phyloP scores from a whole-genome alignment of 139 green algal genomes.

The Zygnema circumcarinatum region DNA sequence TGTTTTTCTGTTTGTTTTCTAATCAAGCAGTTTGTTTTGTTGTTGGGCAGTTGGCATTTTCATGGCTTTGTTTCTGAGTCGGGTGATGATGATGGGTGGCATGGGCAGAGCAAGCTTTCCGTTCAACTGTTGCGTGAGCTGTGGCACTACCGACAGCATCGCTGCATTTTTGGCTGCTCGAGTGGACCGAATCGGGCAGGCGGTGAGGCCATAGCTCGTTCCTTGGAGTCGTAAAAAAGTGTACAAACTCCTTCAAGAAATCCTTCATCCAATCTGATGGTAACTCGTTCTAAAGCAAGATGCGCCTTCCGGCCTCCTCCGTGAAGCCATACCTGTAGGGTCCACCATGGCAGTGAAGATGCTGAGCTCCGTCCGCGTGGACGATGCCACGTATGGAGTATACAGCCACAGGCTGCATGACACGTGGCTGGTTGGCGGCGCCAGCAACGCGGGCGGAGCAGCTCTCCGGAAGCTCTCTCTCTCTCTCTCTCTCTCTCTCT shows the following conservation, averaged over 20 bases:
- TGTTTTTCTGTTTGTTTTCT: too few relatives aligned
- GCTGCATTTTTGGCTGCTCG: constrained; percentile 91
- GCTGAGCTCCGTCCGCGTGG: constrained; percentile 78
- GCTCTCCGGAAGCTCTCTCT: constrained; percentile 85
- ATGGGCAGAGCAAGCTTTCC: constrained; percentile 55
- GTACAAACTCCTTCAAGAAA: too few relatives aligned
- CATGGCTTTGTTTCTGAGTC: too few relatives aligned
- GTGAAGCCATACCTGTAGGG: constrained; percentile 89
- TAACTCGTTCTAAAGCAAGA: too few relatives aligned
- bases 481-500: too few relatives aligned
- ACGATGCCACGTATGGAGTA: constrained; percentile 86
- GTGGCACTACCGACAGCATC: constrained; percentile 88
- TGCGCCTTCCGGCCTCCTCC: too few relatives aligned
- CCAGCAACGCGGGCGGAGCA: constrained; percentile 88
- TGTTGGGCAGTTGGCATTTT: too few relatives aligned
- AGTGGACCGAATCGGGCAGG: constrained; percentile 50
- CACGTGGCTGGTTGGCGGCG: constrained; percentile 85
- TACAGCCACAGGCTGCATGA: constrained; percentile 89
- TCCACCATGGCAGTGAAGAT: constrained; percentile 94
- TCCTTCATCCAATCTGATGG: too few relatives aligned
- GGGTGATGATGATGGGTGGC: too few relatives aligned
- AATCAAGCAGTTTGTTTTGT: too few relatives aligned
- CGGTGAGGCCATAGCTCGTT: too few relatives aligned
- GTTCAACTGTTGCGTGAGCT: constrained; percentile 66
- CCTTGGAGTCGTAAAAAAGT: too few relatives aligned